Conservation (phyloP, 1,139 yeast genomes). For the Groenewaldozyma sp. region DNA sequence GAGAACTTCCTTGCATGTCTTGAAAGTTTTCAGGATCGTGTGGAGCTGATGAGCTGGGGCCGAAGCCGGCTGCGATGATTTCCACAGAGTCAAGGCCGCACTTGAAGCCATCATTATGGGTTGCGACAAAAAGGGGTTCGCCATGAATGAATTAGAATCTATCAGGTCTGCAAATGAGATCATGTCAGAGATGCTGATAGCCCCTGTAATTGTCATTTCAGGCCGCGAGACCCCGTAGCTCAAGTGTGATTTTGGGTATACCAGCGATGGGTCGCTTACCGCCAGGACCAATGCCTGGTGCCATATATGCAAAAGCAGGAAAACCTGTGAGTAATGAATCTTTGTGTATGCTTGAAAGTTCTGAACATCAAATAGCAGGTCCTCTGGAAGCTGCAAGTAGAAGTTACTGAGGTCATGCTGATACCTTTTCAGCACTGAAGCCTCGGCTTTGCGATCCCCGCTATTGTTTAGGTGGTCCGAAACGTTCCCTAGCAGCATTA, state of each 20-base stretch:
- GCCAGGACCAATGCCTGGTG: conserved; percentile 24
- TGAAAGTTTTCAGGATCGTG: conserved; percentile 20
- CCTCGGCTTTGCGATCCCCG: conserved; percentile 6
- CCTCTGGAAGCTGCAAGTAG: conserved; percentile 20
- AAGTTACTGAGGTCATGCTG: conserved; percentile 22
- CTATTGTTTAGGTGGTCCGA: conserved; percentile 19
- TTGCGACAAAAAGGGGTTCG: conserved; percentile 23
- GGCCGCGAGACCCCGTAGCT: conserved; percentile 19
- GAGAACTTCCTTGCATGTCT: conserved; percentile 20
- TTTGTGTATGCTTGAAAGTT: conserved; percentile 22
- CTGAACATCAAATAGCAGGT: conserved; percentile 22
- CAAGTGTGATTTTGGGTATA: conserved; percentile 19
- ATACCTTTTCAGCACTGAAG: conserved; percentile 15
- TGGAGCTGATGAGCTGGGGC: conserved; percentile 17
- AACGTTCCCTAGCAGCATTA: conserved; percentile 21
- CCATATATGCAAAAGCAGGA: conserved; percentile 22
- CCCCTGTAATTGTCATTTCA: conserved; percentile 23
- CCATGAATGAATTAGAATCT: conserved; percentile 21
- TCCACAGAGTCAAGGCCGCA: conserved; percentile 21
- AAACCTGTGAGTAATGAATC: conserved; percentile 19
- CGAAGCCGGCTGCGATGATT: conserved; percentile 14
- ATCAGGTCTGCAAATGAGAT: conserved; percentile 24
- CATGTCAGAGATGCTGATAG: conserved; percentile 25
- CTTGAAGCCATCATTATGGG: conserved; percentile 25
- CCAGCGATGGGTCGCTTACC: conserved; percentile 22